Evolutionary conservation across 768 basidiomycete species (phyloP), one percentile per base, ranked within the genome.

Genomic region (Pulveroboletus sp.): DNA sequence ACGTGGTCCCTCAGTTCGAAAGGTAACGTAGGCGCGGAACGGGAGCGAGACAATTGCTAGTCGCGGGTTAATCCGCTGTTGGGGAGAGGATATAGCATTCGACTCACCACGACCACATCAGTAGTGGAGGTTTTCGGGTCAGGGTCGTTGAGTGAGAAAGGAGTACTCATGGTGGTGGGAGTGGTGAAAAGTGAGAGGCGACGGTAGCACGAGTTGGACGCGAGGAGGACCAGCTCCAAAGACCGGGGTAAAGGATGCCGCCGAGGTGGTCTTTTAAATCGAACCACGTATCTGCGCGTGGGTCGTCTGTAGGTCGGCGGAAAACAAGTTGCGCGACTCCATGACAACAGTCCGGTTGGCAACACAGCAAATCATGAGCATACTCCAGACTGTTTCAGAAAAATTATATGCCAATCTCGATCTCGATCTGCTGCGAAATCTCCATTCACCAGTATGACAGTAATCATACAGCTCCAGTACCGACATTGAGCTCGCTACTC

Each of bases 41-140:
- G 67, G 10, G 53, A 54, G n/a, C 40, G 60, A 25, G 67, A 66
- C n/a, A 76, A 46, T 53, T 71, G 66, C 69, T 75, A 38, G 11
- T 37, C 29, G 20, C 19, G 9, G 48, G 17, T 46, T 31, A 37
- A 40, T 7, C 25, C 17, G 25, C 25, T 9, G 2, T 27, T 10
- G 7, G 3, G 25, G 38, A 32, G 31, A n/a, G 24, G 17, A 11
- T n/a, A n/a, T n/a, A n/a, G n/a, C n/a, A 24, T 9, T 25, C 6
- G 5, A 32, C 67, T 40, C 37, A 70, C 68, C 42, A 69, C 45
- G 1, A 56, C 48, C 39, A 69, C 57, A 21, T 61, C 47, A 41
- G 51, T 60, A 17, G 56, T 56, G 33, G 46, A 24, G 32, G 38
- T 52, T 45, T 49, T 63, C 16, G 49, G 27, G n/a, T 47, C 50